Percentiles rank a stretch among this genome's conserved stretches.
Evolutionary conservation across 306 rosid genomes (phyloP).

Genomic region (Betula pendula): DNA sequence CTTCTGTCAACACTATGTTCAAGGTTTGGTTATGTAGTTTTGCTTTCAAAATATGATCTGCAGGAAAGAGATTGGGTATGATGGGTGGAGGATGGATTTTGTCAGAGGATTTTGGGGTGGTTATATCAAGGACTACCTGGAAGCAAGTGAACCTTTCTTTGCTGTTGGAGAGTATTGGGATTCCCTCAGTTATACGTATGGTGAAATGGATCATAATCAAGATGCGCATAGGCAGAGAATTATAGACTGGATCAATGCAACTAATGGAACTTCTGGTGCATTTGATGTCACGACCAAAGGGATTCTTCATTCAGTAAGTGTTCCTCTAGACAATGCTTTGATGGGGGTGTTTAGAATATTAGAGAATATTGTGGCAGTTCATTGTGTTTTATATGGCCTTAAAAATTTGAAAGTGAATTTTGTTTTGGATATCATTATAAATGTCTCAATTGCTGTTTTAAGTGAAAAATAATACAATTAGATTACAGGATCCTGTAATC

Average conservation of each 20-base stretch:
- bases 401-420: conserved; percentile 6
- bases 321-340: conserved; percentile 19
- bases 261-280: conserved; percentile 81
- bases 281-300: conserved; percentile 99
- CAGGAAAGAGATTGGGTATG: conserved; percentile 94
- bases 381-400: not conserved
- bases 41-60: conserved; percentile 19
- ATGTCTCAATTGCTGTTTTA: not conserved
- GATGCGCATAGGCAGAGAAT: conserved; percentile 98
- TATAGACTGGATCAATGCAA: conserved; percentile 91
- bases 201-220: conserved; percentile 93
- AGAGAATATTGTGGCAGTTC: not conserved
- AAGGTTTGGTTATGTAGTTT: not conserved
- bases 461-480: not conserved
- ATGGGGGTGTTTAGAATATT: not conserved
- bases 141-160: conserved; percentile 79
- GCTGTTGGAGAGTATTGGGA: conserved; percentile 97
- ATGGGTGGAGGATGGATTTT: conserved; percentile 99
- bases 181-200: conserved; percentile 87
- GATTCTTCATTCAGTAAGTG: conserved; percentile 89
- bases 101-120: conserved; percentile 99
- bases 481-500: not conserved
- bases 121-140: conserved; percentile 86
- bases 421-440: conserved; percentile 2
- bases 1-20: not conserved